Evolutionary conservation across 257 asterid species (phyloP), one percentile per base, ranked within the genome.

Genomic region (Nyctanthes arbortristis): DNA sequence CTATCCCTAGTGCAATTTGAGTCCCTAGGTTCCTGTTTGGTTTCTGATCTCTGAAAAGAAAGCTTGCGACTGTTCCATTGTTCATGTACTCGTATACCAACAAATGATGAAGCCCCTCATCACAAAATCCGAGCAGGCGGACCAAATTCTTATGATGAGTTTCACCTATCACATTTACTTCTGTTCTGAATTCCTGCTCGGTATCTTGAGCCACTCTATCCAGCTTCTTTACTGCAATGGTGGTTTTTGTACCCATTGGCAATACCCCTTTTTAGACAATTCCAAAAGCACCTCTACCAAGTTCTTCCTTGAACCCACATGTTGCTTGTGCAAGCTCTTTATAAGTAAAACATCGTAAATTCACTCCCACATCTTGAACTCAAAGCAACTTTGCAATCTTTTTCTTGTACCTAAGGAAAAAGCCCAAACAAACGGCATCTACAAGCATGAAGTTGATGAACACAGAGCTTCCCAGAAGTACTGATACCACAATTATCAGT

Each of bases 131-230:
- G 8, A 78, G 52, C 0, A 79, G 64, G 1, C 68, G 73, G 25
- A 79, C 87, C 57, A 82, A 49, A 31, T 79, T 77, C 69, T 82
- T 82, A 69, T 79, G 84, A 66, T 79, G 77, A 2, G 84, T 82
- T 24, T 74, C 74, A 25, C 82, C 73, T 2, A 82, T 79, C 25
- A 73, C 65, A 27, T 79, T 77, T 9, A 82, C 81, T 67, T 82
- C 88, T 0, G 79, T 27, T 18, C 60, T 77, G 73, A 83, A 83
- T 35, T 79, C 82, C n/a, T 61, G 49, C 1, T 77, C 83, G 7
- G 59, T 16, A 4, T 76, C 79, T 9, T 16, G 43, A 20, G 61
- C 69, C 3, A 76, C 32, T 18, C 74, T 62, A 9, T 76, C 70
- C 20, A 82, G 37, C 74, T 79, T 76, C 80, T 82, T 82, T 45